Base-by-base conservation (phyloP, 495 filamentous ascomycete species). In the Bathelium albidoporum region DNA sequence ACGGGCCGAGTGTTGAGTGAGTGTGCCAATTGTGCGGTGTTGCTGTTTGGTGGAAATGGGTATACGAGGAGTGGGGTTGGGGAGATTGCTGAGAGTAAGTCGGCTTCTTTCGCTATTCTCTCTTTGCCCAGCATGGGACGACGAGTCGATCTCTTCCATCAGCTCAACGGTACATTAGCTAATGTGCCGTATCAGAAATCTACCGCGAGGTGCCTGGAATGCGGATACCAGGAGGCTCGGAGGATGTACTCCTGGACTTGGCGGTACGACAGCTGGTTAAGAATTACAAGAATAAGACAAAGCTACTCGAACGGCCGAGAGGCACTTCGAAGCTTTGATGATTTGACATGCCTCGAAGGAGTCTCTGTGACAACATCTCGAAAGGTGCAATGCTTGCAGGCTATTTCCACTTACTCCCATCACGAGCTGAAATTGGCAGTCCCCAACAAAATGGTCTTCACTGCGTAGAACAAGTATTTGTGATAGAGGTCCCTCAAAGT, bases 231-330 rank as follows among this genome's bases (percentile, higher is more conserved):
- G 88, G 87, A 58, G 88, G 88, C 0, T 85, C 81, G 18, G 88
- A 91, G 71, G 88, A 91, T 73, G 87, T 91, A 2, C 74, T 90
- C 71, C 76, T 90, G 0, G 88, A 90, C 74, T 72, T 90, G 39
- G 83, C 82, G 12, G 79, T 55, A 16, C n/a, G 87, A 32, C 87
- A 90, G 70, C 73, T 90, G 55, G 83, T 89, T 59, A 90, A 90
- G 78, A 81, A 86, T 26, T 90, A 86, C 70, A 76, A 83, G 67
- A 75, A 74, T 20, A 81, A 89, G 72, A 85, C 82, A 41, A 85
- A 84, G 71, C 76, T 78, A 63, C 71, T 90, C 62, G 78, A 85
- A 68, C 65, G 68, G 11, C 67, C 69, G 49, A 66, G 64, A 31
- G 73, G 72, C 1, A 67, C 64, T n/a, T 75, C 73, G 26, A 74